These are phyloP conservation scores for Pseudogymnoascus sp. DNA, from an alignment of 2,329 filamentous ascomycete species.

Conservation along the genomic window DNA sequence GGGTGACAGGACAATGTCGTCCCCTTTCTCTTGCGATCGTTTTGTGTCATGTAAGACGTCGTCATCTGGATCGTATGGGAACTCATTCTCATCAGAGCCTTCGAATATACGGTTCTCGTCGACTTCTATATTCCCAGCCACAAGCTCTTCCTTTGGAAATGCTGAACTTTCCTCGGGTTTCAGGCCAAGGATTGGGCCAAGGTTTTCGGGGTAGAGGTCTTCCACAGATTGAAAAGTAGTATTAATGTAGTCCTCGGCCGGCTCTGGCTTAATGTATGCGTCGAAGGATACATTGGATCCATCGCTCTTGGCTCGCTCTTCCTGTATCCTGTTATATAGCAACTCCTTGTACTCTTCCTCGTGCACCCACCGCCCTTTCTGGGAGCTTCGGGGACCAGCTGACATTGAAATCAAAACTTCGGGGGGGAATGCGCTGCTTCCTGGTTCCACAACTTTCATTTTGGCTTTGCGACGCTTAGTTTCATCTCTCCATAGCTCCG, in stretches of 20 bases:
- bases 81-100: slow-evolving; percentile 35
- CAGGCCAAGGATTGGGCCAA: slow-evolving; percentile 40
- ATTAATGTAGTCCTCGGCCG: slow-evolving; percentile 53
- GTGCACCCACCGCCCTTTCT: slow-evolving; percentile 82
- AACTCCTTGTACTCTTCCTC: slow-evolving; percentile 72
- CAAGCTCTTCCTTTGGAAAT: slow-evolving; percentile 10
- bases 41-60: slow-evolving; percentile 33
- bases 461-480: slow-evolving; percentile 66
- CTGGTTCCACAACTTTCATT: slow-evolving; percentile 55
- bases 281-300: slow-evolving; percentile 49
- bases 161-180: slow-evolving; percentile 18
- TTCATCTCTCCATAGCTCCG: slow-evolving; percentile 86
- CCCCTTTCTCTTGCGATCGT: slow-evolving; percentile 19
- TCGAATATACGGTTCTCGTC: slow-evolving; percentile 53
- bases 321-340: slow-evolving; percentile 51
- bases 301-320: slow-evolving; percentile 49
- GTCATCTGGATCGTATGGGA: slow-evolving; percentile 46
- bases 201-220: slow-evolving; percentile 68
- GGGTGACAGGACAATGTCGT: neutral
- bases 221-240: slow-evolving; percentile 77
- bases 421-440: slow-evolving; percentile 67
- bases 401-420: slow-evolving; percentile 86
- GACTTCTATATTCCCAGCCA: slow-evolving; percentile 36
- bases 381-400: slow-evolving; percentile 63
- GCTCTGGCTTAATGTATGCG: slow-evolving; percentile 49